Evolutionary conservation across 2,329 filamentous ascomycete species (phyloP), one percentile per base, ranked within the genome.

Genomic region (Exophiala xenobiotica): DNA sequence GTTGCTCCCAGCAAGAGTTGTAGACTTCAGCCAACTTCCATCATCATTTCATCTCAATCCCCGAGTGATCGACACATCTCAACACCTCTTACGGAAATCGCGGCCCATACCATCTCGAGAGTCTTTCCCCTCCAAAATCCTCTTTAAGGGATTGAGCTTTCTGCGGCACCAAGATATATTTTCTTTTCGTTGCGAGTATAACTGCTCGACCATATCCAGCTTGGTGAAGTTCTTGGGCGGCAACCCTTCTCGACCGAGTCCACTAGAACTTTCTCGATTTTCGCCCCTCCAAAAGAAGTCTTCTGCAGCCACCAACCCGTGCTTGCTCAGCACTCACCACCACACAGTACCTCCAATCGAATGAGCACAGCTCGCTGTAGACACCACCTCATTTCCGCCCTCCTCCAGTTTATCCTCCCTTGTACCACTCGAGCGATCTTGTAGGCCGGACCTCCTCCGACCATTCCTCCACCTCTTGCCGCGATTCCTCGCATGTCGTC

Each of bases 401-500:
- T 3, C 19, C 38, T 24, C 6, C 19, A 40, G 6, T 40, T 14
- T 33, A 11, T 29, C 19, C 8, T 12, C 38, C 6, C 20, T 24
- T 23, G 22, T 24, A 24, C 9, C 9, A 6, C 23, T 4, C 8
- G 37, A 39, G 38, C 38, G n/a, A 24, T 24, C 19, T n/a, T 40
- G 18, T 4, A 40, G 9, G n/a, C 20, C 20, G 3, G 38, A 22
- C 19, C 12, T 11, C 20, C n/a, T 23, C 14, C 20, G 19, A 14
- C 43, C 19, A 20, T 37, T 9, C 19, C 19, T n/a, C 24, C 43
- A 23, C 9, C 29, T 46, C 8, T 24, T 7, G 16, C 19, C 12
- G 29, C 29, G 12, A n/a, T 5, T 46, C 23, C 43, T 46, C 29
- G 29, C 47, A 57, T 57, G 54, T 31, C 18, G 38, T 18, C 43